Conservation (phyloP, 2,329 filamentous ascomycete species). For the Nannizziopsis barbatae region DNA sequence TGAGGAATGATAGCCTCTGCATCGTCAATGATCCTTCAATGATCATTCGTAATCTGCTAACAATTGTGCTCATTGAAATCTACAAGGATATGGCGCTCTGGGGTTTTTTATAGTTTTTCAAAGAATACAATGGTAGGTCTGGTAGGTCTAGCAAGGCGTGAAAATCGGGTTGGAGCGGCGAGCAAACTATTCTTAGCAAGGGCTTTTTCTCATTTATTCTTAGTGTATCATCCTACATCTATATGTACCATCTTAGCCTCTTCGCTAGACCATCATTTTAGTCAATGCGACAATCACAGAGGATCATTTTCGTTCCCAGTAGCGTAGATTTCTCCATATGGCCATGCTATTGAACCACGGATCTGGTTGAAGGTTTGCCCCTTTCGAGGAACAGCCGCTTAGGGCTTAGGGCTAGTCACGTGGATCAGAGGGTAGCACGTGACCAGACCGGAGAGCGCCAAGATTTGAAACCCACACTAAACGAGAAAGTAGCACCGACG, state of each 20-base stretch:
- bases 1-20: not conserved
- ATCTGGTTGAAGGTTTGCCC: too few relatives aligned
- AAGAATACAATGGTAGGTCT: not conserved
- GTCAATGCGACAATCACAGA: too few relatives aligned
- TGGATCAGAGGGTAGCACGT: constrained; percentile 3
- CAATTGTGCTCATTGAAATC: not conserved
- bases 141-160: constrained; percentile 11
- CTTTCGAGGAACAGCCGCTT: not conserved
- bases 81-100: constrained; percentile 8
- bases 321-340: too few relatives aligned
- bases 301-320: too few relatives aligned
- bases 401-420: constrained; percentile 30
- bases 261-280: not conserved
- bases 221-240: constrained; percentile 1
- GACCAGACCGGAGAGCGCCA: constrained; percentile 27
- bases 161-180: constrained; percentile 3
- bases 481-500: constrained; percentile 25
- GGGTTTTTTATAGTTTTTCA: constrained; percentile 2
- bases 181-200: not conserved
- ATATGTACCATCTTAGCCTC: not conserved
- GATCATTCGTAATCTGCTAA: not conserved
- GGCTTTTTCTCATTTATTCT: constrained; percentile 2
- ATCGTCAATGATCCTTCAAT: not conserved
- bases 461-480: constrained; percentile 36
- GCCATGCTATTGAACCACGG: too few relatives aligned